phyloP scores from a whole-genome alignment of 176 grass and related monocot genomes.

The Ensete ventricosum region DNA sequence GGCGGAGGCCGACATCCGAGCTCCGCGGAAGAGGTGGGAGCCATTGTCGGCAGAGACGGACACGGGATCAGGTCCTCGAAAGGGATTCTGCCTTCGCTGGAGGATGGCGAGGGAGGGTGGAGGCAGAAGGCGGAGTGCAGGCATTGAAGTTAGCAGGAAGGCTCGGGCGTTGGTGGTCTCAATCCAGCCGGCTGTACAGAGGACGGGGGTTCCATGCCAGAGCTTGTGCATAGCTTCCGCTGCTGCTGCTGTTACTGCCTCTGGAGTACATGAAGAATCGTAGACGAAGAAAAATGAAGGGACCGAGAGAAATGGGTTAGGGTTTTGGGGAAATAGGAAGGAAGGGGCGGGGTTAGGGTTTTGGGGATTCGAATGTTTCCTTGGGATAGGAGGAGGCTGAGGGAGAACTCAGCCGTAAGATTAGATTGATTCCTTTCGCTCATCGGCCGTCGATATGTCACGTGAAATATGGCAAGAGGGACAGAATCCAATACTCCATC shows the following conservation, averaged over 20 bases:
- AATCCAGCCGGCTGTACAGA: conserved; percentile 29
- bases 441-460: no score
- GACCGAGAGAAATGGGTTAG: neutral
- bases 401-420: no score
- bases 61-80: neutral
- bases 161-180: conserved; percentile 18
- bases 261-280: conserved; percentile 12
- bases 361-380: no score
- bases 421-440: no score
- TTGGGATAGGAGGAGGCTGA: no score
- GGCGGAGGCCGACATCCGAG: neutral
- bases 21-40: neutral
- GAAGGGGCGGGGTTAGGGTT: no score
- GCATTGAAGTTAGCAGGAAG: conserved; percentile 24
- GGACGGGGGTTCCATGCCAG: conserved; percentile 32
- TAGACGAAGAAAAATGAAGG: neutral
- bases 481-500: no score
- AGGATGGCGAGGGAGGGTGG: neutral
- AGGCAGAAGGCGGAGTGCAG: conserved; percentile 19
- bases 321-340: conserved; percentile 3
- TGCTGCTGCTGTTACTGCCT: conserved; percentile 15
- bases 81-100: neutral
- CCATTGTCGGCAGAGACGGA: neutral
- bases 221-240: conserved; percentile 26
- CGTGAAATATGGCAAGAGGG: no score